Evolutionary conservation across 2,329 filamentous ascomycete genomes (phyloP), one percentile per base, ranked within the genome.

Genomic region (Tolypocladium ovalisporum): DNA sequence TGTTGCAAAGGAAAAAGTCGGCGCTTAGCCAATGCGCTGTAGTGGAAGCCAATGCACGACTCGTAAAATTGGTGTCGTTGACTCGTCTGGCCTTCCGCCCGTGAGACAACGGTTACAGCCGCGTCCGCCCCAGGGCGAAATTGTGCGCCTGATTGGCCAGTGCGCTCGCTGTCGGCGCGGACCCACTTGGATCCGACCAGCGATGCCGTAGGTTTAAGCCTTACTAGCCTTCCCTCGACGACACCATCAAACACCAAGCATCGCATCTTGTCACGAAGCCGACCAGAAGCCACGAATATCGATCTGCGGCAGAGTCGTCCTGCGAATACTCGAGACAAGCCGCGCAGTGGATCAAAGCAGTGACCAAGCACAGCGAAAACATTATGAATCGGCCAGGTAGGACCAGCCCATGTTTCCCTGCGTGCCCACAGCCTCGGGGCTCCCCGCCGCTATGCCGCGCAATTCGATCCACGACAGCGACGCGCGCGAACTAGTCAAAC

Each of bases 351-450:
- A 34, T 32, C 35, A 34, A n/a, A 6, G 39, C 19, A 34, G 29
- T 36, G 22, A 49, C 57, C 44, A 35, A n/a, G 13, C 35, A 39
- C 58, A 35, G 56, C 47, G 34, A 44, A n/a, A 58, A 61, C 67
- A 76, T 70, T 68, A 83, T 83, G 80, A 83, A 83, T 71, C 77
- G 80, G 76, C 76, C 79, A 82, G 80, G 80, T 83, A 83, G 71
- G 75, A 67, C 67, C 64, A 61, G 63, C 63, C 67, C 64, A 62
- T 59, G 62, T 62, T 54, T 64, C 61, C 57, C 64, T 61, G 61
- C 61, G 60, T 55, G 37, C 7, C 63, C 57, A 62, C 62, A 62
- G 61, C 64, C 61, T 63, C 55, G 58, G 35, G 40, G 39, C 49
- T 29, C 54, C 27, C 49, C 19, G 10, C 37, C 42, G 35, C 19